These are phyloP conservation scores for Stemphylium vesicarium DNA, from an alignment of 2,329 filamentous ascomycete genomes.

Conservation along the genomic window DNA sequence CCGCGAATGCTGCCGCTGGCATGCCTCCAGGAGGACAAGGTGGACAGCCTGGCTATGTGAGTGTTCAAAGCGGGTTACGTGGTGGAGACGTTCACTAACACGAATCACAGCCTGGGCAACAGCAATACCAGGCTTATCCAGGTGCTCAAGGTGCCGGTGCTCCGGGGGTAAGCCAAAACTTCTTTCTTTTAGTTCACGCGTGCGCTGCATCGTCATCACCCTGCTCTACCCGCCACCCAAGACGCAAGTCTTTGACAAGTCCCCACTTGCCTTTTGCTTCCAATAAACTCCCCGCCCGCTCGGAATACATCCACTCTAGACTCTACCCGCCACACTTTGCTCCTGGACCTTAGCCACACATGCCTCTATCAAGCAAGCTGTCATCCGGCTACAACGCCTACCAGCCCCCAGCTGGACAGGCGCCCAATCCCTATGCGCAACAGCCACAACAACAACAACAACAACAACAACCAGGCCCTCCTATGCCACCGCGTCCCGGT, in stretches of 20 bases:
- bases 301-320: conserved; percentile 9
- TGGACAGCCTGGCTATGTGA: conserved; percentile 60
- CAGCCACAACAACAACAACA: conserved; percentile 34
- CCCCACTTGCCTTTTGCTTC: conserved; percentile 38
- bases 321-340: conserved; percentile 17
- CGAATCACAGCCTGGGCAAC: conserved; percentile 51
- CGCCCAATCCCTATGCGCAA: conserved; percentile 39
- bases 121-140: conserved; percentile 64
- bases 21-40: conserved; percentile 41
- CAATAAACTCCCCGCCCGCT: conserved; percentile 23
- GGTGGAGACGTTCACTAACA: conserved; percentile 30
- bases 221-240: conserved; percentile 30
- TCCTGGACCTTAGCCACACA: conserved; percentile 28
- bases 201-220: conserved; percentile 44
- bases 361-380: conserved; percentile 39
- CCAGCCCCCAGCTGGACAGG: conserved; percentile 35
- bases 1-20: conserved; percentile 46
- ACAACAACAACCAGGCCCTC: conserved; percentile 33
- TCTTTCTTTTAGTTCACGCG: conserved; percentile 30
- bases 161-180: conserved; percentile 44
- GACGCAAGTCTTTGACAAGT: conserved; percentile 22
- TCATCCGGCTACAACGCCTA: conserved; percentile 39
- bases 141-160: conserved; percentile 56
- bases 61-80: conserved; percentile 38
- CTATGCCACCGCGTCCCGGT: conserved; percentile 45